phyloP scores from a whole-genome alignment of 2,329 filamentous ascomycete species.

The Cyphellophora europaea region DNA sequence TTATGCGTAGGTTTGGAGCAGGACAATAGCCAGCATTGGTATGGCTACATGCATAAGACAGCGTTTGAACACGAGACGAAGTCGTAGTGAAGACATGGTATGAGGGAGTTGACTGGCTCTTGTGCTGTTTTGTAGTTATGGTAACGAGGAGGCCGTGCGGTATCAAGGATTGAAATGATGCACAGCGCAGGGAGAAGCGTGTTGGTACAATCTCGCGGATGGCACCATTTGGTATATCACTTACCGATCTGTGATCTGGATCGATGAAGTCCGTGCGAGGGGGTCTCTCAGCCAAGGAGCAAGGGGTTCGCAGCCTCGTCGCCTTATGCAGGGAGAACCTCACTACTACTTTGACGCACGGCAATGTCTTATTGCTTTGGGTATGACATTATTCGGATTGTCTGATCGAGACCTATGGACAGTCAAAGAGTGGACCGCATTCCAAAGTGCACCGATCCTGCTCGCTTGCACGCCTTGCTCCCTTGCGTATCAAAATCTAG shows the following conservation, averaged over 20 bases:
- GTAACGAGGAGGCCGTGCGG: not conserved
- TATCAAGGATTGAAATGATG: not conserved
- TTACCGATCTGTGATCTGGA: too few relatives aligned
- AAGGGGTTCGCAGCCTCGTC: not conserved
- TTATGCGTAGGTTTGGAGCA: not conserved
- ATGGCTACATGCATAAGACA: not conserved
- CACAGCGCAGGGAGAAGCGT: not conserved
- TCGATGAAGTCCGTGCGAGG: too few relatives aligned
- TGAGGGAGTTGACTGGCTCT: not conserved
- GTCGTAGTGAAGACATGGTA: not conserved
- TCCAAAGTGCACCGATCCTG: not conserved
- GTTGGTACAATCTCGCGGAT: not conserved
- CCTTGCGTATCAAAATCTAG: not conserved
- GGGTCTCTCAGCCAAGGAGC: not conserved
- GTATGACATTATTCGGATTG: not conserved
- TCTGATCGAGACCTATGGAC: not conserved
- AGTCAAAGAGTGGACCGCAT: not conserved
- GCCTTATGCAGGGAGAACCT: not conserved
- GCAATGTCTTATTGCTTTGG: not conserved
- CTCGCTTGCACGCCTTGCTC: not conserved
- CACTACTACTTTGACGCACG: not conserved
- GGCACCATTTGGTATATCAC: not conserved
- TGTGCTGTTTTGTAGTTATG: not conserved
- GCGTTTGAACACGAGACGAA: not conserved
- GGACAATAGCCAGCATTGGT: not conserved